These are phyloP conservation scores for Vicia villosa DNA, from an alignment of 306 rosid species.

Conservation along the genomic window DNA sequence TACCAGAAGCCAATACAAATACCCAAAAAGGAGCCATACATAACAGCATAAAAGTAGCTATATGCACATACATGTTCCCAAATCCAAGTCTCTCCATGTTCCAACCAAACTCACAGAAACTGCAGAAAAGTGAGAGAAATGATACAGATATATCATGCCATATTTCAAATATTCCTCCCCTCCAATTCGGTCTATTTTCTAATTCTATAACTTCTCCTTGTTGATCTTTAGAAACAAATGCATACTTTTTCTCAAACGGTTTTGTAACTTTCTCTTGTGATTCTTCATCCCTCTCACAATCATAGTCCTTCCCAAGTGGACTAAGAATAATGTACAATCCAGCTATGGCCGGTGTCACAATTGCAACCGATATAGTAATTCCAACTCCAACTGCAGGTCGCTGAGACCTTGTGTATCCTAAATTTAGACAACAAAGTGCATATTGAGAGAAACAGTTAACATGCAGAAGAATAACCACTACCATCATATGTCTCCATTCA, in stretches of 20 bases:
- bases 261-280: conserved; percentile 56
- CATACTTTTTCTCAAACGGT: conserved; percentile 54
- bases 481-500: conserved; percentile 94
- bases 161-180: conserved; percentile 82
- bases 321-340: conserved; percentile 74
- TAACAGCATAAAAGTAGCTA: conserved; percentile 76
- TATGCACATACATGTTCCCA: conserved; percentile 94
- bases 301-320: conserved; percentile 90
- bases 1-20: conserved; percentile 81
- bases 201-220: conserved; percentile 44
- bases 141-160: conserved; percentile 83
- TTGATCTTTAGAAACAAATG: conserved; percentile 62
- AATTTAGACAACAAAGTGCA: conserved; percentile 85
- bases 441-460: conserved; percentile 88
- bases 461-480: conserved; percentile 79
- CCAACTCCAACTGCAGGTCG: conserved; percentile 88
- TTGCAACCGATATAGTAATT: conserved; percentile 68
- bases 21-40: conserved; percentile 96
- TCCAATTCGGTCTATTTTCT: conserved; percentile 67
- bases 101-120: conserved; percentile 90
- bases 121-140: conserved; percentile 79
- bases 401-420: conserved; percentile 78
- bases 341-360: conserved; percentile 79
- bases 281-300: conserved; percentile 77
- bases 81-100: conserved; percentile 96